A percentile compares a stretch with the other conserved stretches of the same genome.
phyloP scores from a whole-genome alignment of 2,329 filamentous ascomycete genomes.

The Aspergillus alliaceus region DNA sequence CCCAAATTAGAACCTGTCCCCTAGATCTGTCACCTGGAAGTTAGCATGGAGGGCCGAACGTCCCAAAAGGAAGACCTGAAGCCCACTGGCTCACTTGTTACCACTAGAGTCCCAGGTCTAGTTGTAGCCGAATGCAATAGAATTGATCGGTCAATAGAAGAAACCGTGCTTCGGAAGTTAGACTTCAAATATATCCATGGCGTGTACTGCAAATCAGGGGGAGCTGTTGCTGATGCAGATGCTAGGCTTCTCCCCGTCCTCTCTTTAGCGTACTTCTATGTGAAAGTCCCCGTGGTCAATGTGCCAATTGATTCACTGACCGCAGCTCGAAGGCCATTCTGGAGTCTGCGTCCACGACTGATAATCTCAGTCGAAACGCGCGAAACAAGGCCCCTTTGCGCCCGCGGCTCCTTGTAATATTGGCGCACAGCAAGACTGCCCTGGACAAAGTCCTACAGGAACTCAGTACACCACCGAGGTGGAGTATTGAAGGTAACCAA shows the following conservation, averaged over 20 bases:
- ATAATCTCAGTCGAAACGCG: no score
- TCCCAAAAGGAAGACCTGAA: constrained; percentile 6
- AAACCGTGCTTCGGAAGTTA: constrained; percentile 9
- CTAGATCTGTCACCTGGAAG: background rate
- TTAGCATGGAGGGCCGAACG: background rate
- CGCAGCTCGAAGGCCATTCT: background rate
- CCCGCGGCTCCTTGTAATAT: no score
- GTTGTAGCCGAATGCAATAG: background rate
- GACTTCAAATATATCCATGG: constrained; percentile 1
- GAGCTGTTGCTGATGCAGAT: background rate
- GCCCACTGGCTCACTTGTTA: background rate
- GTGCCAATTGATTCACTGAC: no score
- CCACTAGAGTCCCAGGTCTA: background rate
- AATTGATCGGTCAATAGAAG: constrained; percentile 8
- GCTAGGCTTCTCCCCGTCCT: constrained; percentile 5
- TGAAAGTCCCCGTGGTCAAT: constrained; percentile 14
- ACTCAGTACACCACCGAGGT: no score
- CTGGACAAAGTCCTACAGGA: background rate
- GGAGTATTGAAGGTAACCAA: no score
- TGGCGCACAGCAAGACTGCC: no score
- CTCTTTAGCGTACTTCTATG: constrained; percentile 49
- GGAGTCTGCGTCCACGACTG: no score
- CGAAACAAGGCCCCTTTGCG: no score
- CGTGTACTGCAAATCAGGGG: background rate
- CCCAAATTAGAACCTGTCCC: no score